Evolutionary conservation across 1,139 yeast species (phyloP), one percentile per base, ranked within the genome.

Genomic region (Sugiyamaella pinicola): DNA sequence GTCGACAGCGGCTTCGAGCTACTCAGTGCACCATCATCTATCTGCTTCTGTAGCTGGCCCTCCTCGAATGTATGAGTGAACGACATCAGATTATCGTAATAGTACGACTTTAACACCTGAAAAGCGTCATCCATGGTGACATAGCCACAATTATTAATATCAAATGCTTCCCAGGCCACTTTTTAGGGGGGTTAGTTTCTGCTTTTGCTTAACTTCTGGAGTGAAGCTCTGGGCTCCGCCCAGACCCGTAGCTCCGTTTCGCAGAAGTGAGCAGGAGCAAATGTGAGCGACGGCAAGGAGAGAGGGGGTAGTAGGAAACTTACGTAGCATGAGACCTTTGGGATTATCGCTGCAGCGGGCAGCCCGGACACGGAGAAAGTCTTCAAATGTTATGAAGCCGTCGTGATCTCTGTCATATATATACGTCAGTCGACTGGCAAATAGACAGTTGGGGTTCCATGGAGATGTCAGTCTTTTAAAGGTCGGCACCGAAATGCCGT

Each of bases 341-440:
- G 39, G 31, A 15, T 12, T 39, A 43, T n/a, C 47, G 22, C 39
- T 44, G 19, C 18, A n/a, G 22, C 26, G 43, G 35, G 28, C 29
- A 35, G 34, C 43, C 21, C 37, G 22, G 2, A 37, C 12, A 21
- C n/a, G 17, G 4, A 46, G 28, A 28, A 28, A 64, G 29, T 64
- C 67, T 34, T 55, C 57, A 51, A 65, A 64, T 5, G 59, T 53
- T 3, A 66, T 53, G 4, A 63, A 42, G 8, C 66, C 69, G 31
- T 65, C 61, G 15, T 53, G 49, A 37, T 64, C 62, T 9, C 21
- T 22, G 48, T 66, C 69, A 50, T 59, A 65, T 26, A 48, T 24
- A 12, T 40, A 24, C 10, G 49, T 39, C 2, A 47, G n/a, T 26
- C 40, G 54, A 9, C 15, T 31, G 6, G 52, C 50, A n/a, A 49